Evolutionary conservation across 2,329 filamentous ascomycete genomes (phyloP).

Genomic region (Penicillium crustosum): DNA sequence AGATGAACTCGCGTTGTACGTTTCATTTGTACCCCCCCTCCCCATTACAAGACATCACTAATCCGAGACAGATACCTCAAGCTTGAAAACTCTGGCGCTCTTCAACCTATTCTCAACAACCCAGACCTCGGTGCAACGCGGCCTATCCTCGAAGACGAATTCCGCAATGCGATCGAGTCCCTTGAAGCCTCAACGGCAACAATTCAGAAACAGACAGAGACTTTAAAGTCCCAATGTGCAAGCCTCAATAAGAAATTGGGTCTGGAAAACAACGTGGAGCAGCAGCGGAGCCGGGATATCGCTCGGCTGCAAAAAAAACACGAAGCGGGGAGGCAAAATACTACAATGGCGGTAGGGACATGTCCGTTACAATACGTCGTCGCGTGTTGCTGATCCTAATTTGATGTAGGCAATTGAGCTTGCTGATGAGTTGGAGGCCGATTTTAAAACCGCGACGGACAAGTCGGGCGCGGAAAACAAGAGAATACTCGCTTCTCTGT

Average conservation of each 20-base stretch:
- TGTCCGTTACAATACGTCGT: neutral
- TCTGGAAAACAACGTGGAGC: slow-evolving; percentile 23
- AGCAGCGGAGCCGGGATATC: slow-evolving; percentile 28
- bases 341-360: slow-evolving; percentile 32
- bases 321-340: slow-evolving; percentile 37
- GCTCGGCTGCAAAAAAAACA: slow-evolving; percentile 37
- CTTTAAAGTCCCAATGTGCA: slow-evolving; percentile 35
- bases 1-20: slow-evolving; percentile 42
- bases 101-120: slow-evolving; percentile 31
- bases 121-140: slow-evolving; percentile 32
- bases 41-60: neutral
- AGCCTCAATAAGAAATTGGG: slow-evolving; percentile 29
- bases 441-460: slow-evolving; percentile 34
- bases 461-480: slow-evolving; percentile 34
- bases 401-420: slow-evolving; percentile 37
- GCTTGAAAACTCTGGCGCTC: slow-evolving; percentile 33
- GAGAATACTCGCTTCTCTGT: slow-evolving; percentile 34
- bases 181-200: slow-evolving; percentile 40
- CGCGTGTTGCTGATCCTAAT: slow-evolving; percentile 20
- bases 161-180: slow-evolving; percentile 36
- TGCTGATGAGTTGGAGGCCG: slow-evolving; percentile 33
- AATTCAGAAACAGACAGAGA: slow-evolving; percentile 36
- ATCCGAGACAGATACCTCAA: slow-evolving; percentile 32
- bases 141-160: slow-evolving; percentile 42
- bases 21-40: neutral